Evolutionary conservation across 306 rosid species (phyloP).

Genomic region (Styphnolobium japonicum): DNA sequence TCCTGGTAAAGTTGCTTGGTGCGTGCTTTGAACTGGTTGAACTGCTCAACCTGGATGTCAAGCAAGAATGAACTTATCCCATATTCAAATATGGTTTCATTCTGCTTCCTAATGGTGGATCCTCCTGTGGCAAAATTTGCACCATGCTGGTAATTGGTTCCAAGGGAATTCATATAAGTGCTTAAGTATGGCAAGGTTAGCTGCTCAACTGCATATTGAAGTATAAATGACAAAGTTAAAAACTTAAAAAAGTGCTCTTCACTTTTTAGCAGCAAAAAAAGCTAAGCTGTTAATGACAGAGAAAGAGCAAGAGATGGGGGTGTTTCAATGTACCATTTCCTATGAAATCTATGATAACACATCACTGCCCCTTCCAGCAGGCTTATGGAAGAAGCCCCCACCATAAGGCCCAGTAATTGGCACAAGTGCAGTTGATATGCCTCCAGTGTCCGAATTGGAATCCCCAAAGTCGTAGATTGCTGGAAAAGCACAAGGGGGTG

Average conservation of each 20-base stretch:
- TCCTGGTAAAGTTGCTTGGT: too few species aligned
- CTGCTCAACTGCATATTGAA: constrained; percentile 45
- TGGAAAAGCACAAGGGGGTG: constrained; percentile 48
- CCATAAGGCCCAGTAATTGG: constrained; percentile 58
- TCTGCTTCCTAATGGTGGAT: constrained; percentile 57
- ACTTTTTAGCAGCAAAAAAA: background rate
- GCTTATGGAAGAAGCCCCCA: constrained; percentile 50
- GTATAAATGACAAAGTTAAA: background rate
- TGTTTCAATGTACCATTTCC: constrained; percentile 23
- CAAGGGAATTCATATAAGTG: constrained; percentile 65
- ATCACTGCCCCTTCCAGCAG: constrained; percentile 55
- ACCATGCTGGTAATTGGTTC: constrained; percentile 56
- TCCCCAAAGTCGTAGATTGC: constrained; percentile 70
- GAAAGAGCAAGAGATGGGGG: background rate
- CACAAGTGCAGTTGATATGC: too few species aligned
- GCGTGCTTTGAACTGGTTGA: too few species aligned
- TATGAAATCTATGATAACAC: constrained; percentile 60
- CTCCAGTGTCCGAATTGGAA: constrained; percentile 74
- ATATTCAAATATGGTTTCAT: constrained; percentile 58
- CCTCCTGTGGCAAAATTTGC: constrained; percentile 78
- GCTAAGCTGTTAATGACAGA: background rate
- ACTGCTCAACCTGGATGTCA: constrained; percentile 56
- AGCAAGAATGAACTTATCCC: constrained; percentile 62
- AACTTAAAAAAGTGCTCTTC: too few species aligned
- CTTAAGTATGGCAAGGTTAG: constrained; percentile 56